Percentiles rank a stretch among this genome's conserved stretches.
Evolutionary conservation across 768 basidiomycete genomes (phyloP).

Genomic region (Lactarius pseudohatsudake): DNA sequence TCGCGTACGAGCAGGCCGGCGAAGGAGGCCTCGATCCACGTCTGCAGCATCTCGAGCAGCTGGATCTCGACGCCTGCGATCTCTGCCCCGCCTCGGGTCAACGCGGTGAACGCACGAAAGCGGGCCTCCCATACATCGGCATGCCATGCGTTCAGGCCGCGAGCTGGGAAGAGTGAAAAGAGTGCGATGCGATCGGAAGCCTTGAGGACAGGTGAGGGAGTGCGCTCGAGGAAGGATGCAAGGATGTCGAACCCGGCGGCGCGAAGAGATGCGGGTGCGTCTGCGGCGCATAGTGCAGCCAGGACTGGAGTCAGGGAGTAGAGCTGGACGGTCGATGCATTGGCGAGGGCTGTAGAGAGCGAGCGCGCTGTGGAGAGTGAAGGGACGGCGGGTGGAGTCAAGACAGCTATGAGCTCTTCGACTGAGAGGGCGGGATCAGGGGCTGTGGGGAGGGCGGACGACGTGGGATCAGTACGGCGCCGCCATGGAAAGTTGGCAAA

Average conservation of each 20-base stretch:
- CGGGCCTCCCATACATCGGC: slow-evolving; percentile 71
- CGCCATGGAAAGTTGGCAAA: slow-evolving; percentile 46
- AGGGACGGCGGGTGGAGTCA: slow-evolving; percentile 59
- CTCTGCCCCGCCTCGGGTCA: slow-evolving; percentile 60
- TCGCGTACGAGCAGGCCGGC: slow-evolving; percentile 42
- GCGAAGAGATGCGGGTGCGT: slow-evolving; percentile 57
- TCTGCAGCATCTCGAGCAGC: slow-evolving; percentile 54
- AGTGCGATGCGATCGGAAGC: slow-evolving; percentile 63
- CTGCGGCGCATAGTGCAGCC: slow-evolving; percentile 53
- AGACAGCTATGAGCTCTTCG: slow-evolving; percentile 48
- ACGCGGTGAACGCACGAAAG: slow-evolving; percentile 62
- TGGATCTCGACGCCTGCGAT: slow-evolving; percentile 63
- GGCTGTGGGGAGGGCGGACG: slow-evolving; percentile 30
- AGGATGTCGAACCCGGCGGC: slow-evolving; percentile 72
- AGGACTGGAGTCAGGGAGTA: slow-evolving; percentile 60
- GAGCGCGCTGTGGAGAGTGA: slow-evolving; percentile 62
- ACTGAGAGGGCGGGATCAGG: slow-evolving; percentile 36
- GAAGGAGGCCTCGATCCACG: slow-evolving; percentile 69
- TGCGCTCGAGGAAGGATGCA: slow-evolving; percentile 65
- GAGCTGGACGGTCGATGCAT: slow-evolving; percentile 43
- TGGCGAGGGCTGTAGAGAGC: slow-evolving; percentile 52
- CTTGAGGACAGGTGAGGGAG: slow-evolving; percentile 44
- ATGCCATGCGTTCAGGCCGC: slow-evolving; percentile 48
- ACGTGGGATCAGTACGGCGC: slow-evolving; percentile 22
- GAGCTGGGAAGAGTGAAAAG: slow-evolving; percentile 59